Percentiles rank a stretch among this genome's conserved stretches.
Conservation (phyloP, 768 basidiomycete species). For the Clavulina sp. region DNA sequence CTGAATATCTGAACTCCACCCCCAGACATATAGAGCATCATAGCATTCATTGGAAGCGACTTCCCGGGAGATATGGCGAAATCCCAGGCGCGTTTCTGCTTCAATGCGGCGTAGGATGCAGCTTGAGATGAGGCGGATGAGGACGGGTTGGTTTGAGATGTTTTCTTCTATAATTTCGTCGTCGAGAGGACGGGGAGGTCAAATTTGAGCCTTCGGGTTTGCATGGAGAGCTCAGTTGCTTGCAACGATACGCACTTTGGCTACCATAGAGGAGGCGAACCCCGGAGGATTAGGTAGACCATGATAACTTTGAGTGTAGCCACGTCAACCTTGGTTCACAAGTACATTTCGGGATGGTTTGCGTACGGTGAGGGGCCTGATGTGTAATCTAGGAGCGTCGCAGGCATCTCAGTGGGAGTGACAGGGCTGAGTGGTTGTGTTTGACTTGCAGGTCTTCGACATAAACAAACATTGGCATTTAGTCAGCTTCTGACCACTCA, state of each 20-base stretch:
- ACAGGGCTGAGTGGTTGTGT: no score
- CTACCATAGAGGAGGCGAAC: background rate
- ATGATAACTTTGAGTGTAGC: background rate
- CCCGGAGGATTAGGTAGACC: background rate
- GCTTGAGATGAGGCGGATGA: background rate
- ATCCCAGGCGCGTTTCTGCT: conserved; percentile 73
- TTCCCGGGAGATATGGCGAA: conserved; percentile 73
- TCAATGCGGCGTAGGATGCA: conserved; percentile 23
- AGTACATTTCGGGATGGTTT: background rate
- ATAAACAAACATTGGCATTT: no score
- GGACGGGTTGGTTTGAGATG: no score
- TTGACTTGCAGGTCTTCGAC: no score
- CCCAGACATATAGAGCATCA: conserved; percentile 98
- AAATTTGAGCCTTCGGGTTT: no score
- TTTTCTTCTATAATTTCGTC: background rate
- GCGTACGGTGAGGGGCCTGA: background rate
- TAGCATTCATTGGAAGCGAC: conserved; percentile 86
- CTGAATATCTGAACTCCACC: conserved; percentile 92
- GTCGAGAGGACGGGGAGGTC: background rate
- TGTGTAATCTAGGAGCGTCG: background rate
- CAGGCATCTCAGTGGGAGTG: no score
- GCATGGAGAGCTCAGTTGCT: background rate
- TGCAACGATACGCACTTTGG: background rate
- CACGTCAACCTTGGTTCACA: background rate
- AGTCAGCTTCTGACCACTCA: no score